Evolutionary conservation across 1,284 basidiomycete genomes (phyloP).

Genomic region (Sporisorium exsertum): DNA sequence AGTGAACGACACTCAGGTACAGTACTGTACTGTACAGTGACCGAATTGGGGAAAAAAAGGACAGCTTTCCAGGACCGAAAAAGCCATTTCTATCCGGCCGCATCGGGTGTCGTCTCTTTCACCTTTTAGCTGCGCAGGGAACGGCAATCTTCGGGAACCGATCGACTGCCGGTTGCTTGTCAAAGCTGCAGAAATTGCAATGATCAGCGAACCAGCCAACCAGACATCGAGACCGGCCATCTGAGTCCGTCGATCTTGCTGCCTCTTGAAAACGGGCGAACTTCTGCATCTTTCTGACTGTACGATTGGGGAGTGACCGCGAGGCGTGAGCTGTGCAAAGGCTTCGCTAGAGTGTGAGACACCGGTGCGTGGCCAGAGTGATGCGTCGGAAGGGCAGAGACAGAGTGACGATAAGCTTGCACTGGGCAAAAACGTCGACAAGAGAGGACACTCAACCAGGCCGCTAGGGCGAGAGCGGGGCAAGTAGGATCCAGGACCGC

Average conservation of each 20-base stretch:
- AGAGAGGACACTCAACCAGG: too few relatives aligned
- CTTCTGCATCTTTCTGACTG: not conserved
- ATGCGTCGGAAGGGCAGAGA: not conserved
- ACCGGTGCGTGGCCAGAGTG: not conserved
- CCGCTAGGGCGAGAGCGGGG: not conserved
- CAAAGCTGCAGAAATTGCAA: not conserved
- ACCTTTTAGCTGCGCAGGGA: not conserved
- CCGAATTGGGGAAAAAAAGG: not conserved
- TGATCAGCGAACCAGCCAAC: too few relatives aligned
- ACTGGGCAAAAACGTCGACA: not conserved
- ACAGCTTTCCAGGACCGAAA: not conserved
- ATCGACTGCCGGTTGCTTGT: not conserved
- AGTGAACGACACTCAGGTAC: slow-evolving; percentile 9
- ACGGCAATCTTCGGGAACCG: not conserved
- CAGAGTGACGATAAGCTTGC: not conserved
- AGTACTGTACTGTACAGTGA: too few relatives aligned
- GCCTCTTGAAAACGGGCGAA: not conserved
- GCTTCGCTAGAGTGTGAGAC: not conserved
- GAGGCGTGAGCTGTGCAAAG: not conserved
- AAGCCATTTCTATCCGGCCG: not conserved
- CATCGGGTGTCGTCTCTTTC: not conserved
- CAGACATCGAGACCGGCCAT: not conserved
- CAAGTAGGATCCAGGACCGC: not conserved
- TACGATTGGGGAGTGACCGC: too few relatives aligned
- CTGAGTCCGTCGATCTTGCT: not conserved